These are phyloP conservation scores for Rhinocladiella mackenziei DNA, from an alignment of 2,329 filamentous ascomycete genomes.

Conservation along the genomic window DNA sequence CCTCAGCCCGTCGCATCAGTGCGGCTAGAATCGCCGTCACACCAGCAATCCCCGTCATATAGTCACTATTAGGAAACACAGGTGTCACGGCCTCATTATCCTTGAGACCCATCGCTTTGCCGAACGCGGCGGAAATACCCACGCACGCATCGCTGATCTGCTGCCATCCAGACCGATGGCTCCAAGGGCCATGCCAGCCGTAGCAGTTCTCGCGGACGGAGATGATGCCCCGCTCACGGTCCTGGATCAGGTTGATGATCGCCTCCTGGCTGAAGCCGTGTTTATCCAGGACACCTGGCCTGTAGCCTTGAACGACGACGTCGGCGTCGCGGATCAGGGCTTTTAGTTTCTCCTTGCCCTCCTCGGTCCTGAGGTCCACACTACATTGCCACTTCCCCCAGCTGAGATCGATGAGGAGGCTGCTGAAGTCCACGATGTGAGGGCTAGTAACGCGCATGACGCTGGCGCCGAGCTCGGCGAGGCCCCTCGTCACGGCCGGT, in stretches of 20 bases:
- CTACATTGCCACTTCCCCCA: conserved; percentile 65
- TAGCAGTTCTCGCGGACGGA: conserved; percentile 52
- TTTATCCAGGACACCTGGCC: conserved; percentile 48
- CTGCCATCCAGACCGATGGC: conserved; percentile 49
- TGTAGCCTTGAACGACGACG: conserved; percentile 53
- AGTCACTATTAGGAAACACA: conserved; percentile 55
- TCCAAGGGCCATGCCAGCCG: conserved; percentile 46
- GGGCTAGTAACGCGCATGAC: conserved; percentile 47
- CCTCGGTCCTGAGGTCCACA: conserved; percentile 46
- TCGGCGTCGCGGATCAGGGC: conserved; percentile 49
- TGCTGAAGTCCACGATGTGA: conserved; percentile 37
- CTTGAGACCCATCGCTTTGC: conserved; percentile 35
- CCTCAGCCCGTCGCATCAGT: conserved; percentile 58
- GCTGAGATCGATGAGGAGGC: conserved; percentile 71
- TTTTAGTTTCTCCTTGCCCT: conserved; percentile 40
- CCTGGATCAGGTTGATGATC: conserved; percentile 40
- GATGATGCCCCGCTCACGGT: conserved; percentile 44
- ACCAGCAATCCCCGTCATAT: conserved; percentile 69
- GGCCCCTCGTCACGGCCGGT: conserved; percentile 40
- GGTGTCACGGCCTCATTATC: conserved; percentile 38
- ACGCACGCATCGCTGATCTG: conserved; percentile 48
- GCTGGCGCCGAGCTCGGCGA: conserved; percentile 46
- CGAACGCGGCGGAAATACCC: conserved; percentile 39
- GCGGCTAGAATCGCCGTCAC: conserved; percentile 63
- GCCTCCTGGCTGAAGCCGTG: conserved; percentile 56